Evolutionary conservation across 352 stramenopile genomes (phyloP), one percentile per base, ranked within the genome.

Genomic region (Phytophthora colocasiae): DNA sequence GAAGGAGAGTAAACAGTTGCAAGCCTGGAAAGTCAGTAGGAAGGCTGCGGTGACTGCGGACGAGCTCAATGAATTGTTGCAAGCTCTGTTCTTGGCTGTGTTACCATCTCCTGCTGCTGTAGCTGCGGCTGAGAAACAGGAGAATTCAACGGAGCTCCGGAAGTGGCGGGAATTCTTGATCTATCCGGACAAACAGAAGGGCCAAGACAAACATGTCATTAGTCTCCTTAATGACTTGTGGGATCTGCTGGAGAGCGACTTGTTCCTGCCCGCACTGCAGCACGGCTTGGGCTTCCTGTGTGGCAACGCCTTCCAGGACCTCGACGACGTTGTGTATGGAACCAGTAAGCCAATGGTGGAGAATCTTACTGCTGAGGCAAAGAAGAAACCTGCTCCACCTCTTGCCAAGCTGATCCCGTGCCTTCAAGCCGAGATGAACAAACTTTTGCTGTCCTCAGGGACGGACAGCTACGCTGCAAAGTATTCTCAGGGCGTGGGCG

Each of bases 341-440:
- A 64, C 60, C 9, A 68, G 46, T 36, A 58, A 69, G 19, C 6
- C 36, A 14, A 45, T 71, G 19, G 73, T 69, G n/a, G 69, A 87
- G 39, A 38, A 66, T 19, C 45, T 34, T n/a, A 46, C 31, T 61
- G 44, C 22, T 10, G 54, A 75, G 11, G 22, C 58, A 1, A 22
- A 64, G 40, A 73, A 73, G 27, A 91, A 89, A 53, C 72, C 78
- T 3, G 75, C 79, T 11, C 85, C 85, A 19, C 71, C 85, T 58
- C 79, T 94, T 51, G 85, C 85, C 40, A 94, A 94, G 71, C 70
- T 94, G 24, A 91, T 94, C 43, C 85, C 85, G 24, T 87, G 78
- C 45, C 75, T 94, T 29, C 85, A 94, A 56, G 73, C 75, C 12
- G 85, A 92, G 64, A 83, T 85, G 48, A 81, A 74, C 66, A 93